Evolutionary conservation across 2,329 filamentous ascomycete genomes (phyloP).

Genomic region (Sphaerulina vaccinii): DNA sequence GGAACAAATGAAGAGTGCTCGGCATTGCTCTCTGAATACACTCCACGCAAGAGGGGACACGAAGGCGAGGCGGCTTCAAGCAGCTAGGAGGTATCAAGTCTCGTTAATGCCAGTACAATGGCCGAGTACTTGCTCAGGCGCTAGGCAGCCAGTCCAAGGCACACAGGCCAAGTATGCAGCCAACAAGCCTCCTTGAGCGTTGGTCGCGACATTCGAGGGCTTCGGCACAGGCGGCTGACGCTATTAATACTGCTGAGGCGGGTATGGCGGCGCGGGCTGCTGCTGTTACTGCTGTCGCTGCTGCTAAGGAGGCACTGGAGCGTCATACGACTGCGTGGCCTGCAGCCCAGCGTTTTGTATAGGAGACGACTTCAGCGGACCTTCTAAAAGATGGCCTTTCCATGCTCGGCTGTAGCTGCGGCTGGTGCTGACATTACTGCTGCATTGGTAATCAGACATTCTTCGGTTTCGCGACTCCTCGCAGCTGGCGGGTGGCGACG

Average conservation of each 20-base stretch:
- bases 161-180: too few species aligned
- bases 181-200: too few species aligned
- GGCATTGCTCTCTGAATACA: too few species aligned
- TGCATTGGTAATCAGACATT: background rate
- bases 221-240: constrained; percentile 11
- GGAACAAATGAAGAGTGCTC: too few species aligned
- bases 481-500: background rate
- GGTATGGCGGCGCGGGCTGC: too few species aligned
- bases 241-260: background rate
- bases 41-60: too few species aligned
- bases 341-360: constrained; percentile 22
- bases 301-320: constrained; percentile 14
- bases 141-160: too few species aligned
- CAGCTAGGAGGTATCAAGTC: too few species aligned
- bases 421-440: constrained; percentile 5
- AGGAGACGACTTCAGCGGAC: constrained; percentile 24
- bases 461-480: background rate
- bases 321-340: constrained; percentile 10
- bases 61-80: too few species aligned
- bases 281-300: constrained; percentile 12
- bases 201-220: constrained; percentile 16
- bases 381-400: constrained; percentile 14
- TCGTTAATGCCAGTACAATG: too few species aligned
- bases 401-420: constrained; percentile 15
- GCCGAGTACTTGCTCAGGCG: too few species aligned